These are phyloP conservation scores for Talaromyces funiculosus DNA, from an alignment of 2,329 filamentous ascomycete species.

Conservation along the genomic window DNA sequence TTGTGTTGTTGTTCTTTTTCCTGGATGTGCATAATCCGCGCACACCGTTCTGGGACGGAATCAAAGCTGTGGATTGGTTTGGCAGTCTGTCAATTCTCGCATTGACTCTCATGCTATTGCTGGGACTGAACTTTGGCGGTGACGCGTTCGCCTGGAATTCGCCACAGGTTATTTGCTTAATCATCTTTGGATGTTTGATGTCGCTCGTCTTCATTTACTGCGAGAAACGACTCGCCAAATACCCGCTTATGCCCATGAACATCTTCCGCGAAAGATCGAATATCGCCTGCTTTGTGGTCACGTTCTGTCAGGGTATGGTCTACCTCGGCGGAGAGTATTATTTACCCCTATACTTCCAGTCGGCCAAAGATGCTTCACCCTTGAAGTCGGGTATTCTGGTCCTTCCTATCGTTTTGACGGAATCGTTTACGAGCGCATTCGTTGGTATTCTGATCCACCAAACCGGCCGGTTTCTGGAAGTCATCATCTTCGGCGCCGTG, in stretches of 20 bases:
- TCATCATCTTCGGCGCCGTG: slow-evolving; percentile 42
- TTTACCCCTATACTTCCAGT: slow-evolving; percentile 68
- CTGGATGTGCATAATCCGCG: slow-evolving; percentile 53
- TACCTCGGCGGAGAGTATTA: slow-evolving; percentile 66
- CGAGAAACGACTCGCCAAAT: slow-evolving; percentile 58
- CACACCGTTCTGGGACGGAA: slow-evolving; percentile 45
- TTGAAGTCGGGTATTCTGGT: slow-evolving; percentile 55
- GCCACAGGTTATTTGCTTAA: slow-evolving; percentile 50
- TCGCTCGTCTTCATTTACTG: slow-evolving; percentile 52
- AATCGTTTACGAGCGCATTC: slow-evolving; percentile 42
- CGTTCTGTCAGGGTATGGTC: slow-evolving; percentile 46
- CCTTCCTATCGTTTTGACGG: slow-evolving; percentile 53
- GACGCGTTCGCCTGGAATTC: slow-evolving; percentile 47
- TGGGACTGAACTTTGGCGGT: slow-evolving; percentile 52
- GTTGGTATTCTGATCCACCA: slow-evolving; percentile 46
- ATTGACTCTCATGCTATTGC: slow-evolving; percentile 47
- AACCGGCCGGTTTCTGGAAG: slow-evolving; percentile 46
- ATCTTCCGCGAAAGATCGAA: slow-evolving; percentile 56
- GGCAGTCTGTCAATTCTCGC: slow-evolving; percentile 49
- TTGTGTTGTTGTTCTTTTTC: slow-evolving; percentile 47
- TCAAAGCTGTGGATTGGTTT: slow-evolving; percentile 51
- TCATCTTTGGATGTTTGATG: slow-evolving; percentile 48
- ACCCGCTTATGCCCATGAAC: slow-evolving; percentile 63
- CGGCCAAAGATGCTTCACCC: slow-evolving; percentile 56
- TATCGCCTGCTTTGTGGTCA: slow-evolving; percentile 50